Evolutionary conservation across 345 rosid species (phyloP), one percentile per base, ranked within the genome.

Genomic region (Punica granatum): DNA sequence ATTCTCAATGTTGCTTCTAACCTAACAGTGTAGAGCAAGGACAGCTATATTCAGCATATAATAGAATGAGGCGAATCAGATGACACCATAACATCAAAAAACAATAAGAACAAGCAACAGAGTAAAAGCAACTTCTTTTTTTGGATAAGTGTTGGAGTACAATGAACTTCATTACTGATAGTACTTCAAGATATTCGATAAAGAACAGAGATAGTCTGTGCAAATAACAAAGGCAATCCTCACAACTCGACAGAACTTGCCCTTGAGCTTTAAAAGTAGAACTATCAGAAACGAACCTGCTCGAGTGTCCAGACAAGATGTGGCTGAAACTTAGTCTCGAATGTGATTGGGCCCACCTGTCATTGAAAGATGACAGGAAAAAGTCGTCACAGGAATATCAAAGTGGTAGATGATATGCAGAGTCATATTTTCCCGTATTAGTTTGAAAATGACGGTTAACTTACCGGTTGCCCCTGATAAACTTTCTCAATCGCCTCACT

Each of bases 401-500:
- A 31, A 10, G 43, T 21, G 23, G 13, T 25, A 35, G 61, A 56
- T 26, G 61, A 56, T 13, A 56, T 26, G 30, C 23, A 30, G 12
- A 33, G 0, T 12, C 42, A 16, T 33, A n/a, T 58, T 15, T 1
- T 13, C 61, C 33, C 15, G 19, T 1, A 26, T 8, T 26, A 13
- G 30, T 51, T 46, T 23, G 34, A 30, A 49, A 7, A 41, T 42
- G 26, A 35, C 61, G 9, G 64, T 25, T 1, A 49, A 78, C 96
- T 86, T 79, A 92, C 99, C 3, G 80, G 7, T 67, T 87, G 93
- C 61, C 99, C 96, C 68, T 86, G 90, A 71, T 90, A 95, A 64
- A 85, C 89, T 88, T 90, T 95, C 79, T 87, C 92, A 67, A 95
- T 87, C 34, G 98, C 99, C 77, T 95, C 98, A 72, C 80, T 90